Evolutionary conservation across 2,329 filamentous ascomycete genomes (phyloP).

Genomic region (Colletotrichum plurivorum): DNA sequence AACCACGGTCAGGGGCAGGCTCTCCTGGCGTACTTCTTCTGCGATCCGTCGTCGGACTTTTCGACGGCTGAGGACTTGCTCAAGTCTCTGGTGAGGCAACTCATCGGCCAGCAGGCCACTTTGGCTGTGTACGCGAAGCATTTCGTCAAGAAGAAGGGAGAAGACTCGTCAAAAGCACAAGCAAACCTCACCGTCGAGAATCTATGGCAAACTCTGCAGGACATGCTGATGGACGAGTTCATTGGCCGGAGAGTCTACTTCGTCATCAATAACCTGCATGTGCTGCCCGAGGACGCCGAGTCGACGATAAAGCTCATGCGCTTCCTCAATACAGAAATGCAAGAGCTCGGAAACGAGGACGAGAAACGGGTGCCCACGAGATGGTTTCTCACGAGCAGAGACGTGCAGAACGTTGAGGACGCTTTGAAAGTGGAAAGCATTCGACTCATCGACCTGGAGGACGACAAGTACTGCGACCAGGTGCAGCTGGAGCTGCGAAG

Average conservation of each 20-base stretch:
- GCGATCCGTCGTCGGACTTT: slow-evolving; percentile 54
- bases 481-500: slow-evolving; percentile 53
- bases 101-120: slow-evolving; percentile 51
- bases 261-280: slow-evolving; percentile 58
- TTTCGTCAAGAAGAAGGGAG: slow-evolving; percentile 50
- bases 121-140: slow-evolving; percentile 54
- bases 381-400: slow-evolving; percentile 58
- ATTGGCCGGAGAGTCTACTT: slow-evolving; percentile 55
- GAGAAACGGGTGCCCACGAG: slow-evolving; percentile 46
- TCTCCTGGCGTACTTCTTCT: slow-evolving; percentile 58
- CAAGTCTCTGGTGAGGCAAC: slow-evolving; percentile 56
- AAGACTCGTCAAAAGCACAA: slow-evolving; percentile 47
- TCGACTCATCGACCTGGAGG: slow-evolving; percentile 53
- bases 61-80: slow-evolving; percentile 57
- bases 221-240: slow-evolving; percentile 56
- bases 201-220: slow-evolving; percentile 57
- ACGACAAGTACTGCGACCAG: slow-evolving; percentile 54
- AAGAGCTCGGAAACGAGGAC: slow-evolving; percentile 42
- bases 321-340: slow-evolving; percentile 49
- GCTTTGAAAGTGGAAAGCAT: slow-evolving; percentile 48
- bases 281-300: slow-evolving; percentile 50
- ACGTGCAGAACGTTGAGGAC: slow-evolving; percentile 45
- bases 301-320: slow-evolving; percentile 53
- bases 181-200: slow-evolving; percentile 53
- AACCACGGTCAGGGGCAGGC: slow-evolving; percentile 46